phyloP scores from a whole-genome alignment of 2,329 filamentous ascomycete species.

The Clathrospora elynae region DNA sequence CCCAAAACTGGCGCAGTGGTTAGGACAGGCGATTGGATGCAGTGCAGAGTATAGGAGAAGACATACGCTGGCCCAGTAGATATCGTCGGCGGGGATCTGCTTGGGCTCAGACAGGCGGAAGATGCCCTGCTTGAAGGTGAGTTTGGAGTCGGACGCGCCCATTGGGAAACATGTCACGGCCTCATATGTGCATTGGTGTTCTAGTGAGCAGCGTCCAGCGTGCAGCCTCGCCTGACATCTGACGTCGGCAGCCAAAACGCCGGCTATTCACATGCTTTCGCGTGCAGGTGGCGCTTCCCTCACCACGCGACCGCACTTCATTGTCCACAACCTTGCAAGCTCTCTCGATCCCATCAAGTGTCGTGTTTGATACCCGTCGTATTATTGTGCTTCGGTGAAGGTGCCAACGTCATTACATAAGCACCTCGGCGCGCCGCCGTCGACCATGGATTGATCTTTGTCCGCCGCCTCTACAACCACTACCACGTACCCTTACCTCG shows the following conservation, averaged over 20 bases:
- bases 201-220: too few species aligned
- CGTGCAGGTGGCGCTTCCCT: slow-evolving; percentile 14
- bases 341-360: too few species aligned
- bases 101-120: slow-evolving; percentile 93
- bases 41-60: slow-evolving; percentile 27
- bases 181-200: slow-evolving; percentile 35
- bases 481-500: slow-evolving; percentile 5
- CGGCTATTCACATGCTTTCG: slow-evolving; percentile 31
- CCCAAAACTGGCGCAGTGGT: slow-evolving; percentile 75
- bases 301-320: too few species aligned
- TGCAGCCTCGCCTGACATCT: slow-evolving; percentile 16
- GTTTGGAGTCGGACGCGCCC: slow-evolving; percentile 98
- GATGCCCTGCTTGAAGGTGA: slow-evolving; percentile 98
- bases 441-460: too few species aligned
- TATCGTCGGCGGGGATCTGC: slow-evolving; percentile 83
- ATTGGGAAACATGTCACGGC: slow-evolving; percentile 60
- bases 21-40: slow-evolving; percentile 14
- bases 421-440: neutral
- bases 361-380: too few species aligned
- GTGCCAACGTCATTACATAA: slow-evolving; percentile 25
- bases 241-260: slow-evolving; percentile 31
- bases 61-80: slow-evolving; percentile 88
- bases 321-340: too few species aligned
- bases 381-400: too few species aligned
- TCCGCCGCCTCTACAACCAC: neutral